Base-by-base conservation (phyloP, 202 grass and related monocot species). In the Carex arenaria region DNA sequence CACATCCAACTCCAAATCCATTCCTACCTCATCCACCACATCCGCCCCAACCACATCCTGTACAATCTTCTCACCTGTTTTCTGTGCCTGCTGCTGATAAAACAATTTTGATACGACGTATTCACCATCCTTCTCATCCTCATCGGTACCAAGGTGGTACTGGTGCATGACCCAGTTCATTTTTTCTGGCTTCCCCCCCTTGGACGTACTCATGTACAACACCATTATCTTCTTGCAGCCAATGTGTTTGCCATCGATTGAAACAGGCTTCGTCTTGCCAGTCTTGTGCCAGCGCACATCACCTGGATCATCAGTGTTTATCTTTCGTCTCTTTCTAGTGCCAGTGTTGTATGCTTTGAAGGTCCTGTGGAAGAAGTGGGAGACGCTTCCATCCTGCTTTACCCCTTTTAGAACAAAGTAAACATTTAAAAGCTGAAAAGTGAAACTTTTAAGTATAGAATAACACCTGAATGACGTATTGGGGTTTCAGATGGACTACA, bases 181-280 rank as follows among this genome's bases (percentile, higher is more conserved):
- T 66, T 98, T 98, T 80, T 92, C 90, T 42, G 91, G 63, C 82
- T 92, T 95, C 3, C 75, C 93, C 62, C 93, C 89, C 78, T 89
- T 95, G n/a, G 68, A 70, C 26, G 67, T 83, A 80, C 88, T 98
- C 52, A 92, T 88, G 85, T 98, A 98, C 8, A 98, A 85, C 26
- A 98, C 91, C 96, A 98, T 92, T 85, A 98, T 90, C 90, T 98
- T 98, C 89, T 98, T 98, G 74, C 91, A 93, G 19, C 96, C 96
- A 32, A 92, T 20, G 4, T 95, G 96, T 10, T 90, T 79, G 55
- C 96, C 91, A 81, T 90, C 73, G 82, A 98, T 78, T 67, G 90
- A 78, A 79, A 98, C 88, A 69, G 89, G 89, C 74, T 92, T 98
- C 76, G 93, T 98, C 83, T 95, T 98, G 51, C 96, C 96, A 10